Evolutionary conservation across 768 basidiomycete species (phyloP).

Genomic region (Boletus bicolor): DNA sequence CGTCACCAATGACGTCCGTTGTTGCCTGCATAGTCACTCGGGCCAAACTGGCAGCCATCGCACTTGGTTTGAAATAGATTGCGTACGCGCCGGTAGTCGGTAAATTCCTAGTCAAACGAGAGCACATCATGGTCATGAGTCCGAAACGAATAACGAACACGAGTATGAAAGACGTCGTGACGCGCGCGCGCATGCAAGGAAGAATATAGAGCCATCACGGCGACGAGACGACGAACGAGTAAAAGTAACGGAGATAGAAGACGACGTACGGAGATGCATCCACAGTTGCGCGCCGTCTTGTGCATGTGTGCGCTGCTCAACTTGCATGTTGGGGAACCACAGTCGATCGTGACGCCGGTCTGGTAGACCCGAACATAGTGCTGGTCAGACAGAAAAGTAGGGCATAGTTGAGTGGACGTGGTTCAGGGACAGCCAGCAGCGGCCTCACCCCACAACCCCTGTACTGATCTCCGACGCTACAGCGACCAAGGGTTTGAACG

Average conservation of each 20-base stretch:
- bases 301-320: conserved; percentile 59
- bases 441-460: conserved; percentile 40
- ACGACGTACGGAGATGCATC: conserved; percentile 43
- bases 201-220: not conserved
- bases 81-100: conserved; percentile 53
- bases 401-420: conserved; percentile 2
- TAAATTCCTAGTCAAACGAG: conserved; percentile 28
- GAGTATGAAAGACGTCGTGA: not conserved
- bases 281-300: conserved; percentile 54
- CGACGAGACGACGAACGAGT: not conserved
- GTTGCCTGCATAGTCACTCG: conserved; percentile 29
- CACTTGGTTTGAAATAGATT: conserved; percentile 68
- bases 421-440: not conserved
- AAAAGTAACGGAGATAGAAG: not conserved
- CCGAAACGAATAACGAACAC: not conserved
- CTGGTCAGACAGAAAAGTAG: conserved; percentile 31
- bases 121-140: conserved; percentile 2
- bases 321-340: conserved; percentile 46
- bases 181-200: not conserved
- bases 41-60: conserved; percentile 44
- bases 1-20: conserved; percentile 28
- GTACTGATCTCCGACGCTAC: conserved; percentile 41
- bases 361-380: conserved; percentile 65
- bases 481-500: conserved; percentile 8
- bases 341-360: conserved; percentile 58